Evolutionary conservation across 2,329 filamentous ascomycete genomes (phyloP).

Genomic region (Scedosporium aurantiacum): DNA sequence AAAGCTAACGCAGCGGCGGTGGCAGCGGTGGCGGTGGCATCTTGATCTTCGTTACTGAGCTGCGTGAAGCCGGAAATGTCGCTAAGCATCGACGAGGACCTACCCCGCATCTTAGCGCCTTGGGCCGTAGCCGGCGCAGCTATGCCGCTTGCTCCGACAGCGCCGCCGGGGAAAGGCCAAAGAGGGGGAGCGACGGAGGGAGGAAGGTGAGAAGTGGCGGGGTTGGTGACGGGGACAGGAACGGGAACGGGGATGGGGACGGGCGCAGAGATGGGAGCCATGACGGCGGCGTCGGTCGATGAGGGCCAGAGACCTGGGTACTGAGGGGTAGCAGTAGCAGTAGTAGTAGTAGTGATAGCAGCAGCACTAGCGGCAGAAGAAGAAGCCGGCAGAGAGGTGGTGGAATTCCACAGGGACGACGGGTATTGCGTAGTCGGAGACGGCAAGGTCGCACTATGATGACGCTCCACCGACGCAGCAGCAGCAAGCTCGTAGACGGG

Average conservation of each 20-base stretch:
- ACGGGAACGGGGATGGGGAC: conserved; percentile 18
- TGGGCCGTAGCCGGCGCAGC: conserved; percentile 5
- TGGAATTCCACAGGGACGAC: too few relatives aligned
- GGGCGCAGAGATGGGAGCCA: conserved; percentile 25
- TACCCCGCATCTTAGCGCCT: conserved; percentile 36
- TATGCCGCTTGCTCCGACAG: conserved; percentile 9
- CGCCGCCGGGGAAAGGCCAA: not conserved
- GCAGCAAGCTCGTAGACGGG: not conserved
- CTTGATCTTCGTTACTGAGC: conserved; percentile 42
- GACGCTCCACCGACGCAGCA: not conserved
- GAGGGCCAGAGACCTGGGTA: not conserved
- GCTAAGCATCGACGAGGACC: conserved; percentile 57
- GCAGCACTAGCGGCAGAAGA: too few relatives aligned
- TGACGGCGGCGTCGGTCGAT: conserved; percentile 15
- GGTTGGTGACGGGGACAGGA: conserved; percentile 24
- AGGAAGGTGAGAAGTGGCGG: conserved; percentile 9
- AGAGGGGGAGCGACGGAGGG: not conserved
- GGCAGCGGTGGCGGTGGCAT: conserved; percentile 11
- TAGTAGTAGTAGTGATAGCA: too few relatives aligned
- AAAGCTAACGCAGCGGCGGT: not conserved
- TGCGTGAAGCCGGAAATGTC: conserved; percentile 57
- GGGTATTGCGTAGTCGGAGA: too few relatives aligned
- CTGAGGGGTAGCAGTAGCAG: too few relatives aligned
- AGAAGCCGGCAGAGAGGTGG: too few relatives aligned
- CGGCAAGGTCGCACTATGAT: too few relatives aligned